phyloP scores from a whole-genome alignment of 768 basidiomycete species.

The Lactifluus subvellereus region DNA sequence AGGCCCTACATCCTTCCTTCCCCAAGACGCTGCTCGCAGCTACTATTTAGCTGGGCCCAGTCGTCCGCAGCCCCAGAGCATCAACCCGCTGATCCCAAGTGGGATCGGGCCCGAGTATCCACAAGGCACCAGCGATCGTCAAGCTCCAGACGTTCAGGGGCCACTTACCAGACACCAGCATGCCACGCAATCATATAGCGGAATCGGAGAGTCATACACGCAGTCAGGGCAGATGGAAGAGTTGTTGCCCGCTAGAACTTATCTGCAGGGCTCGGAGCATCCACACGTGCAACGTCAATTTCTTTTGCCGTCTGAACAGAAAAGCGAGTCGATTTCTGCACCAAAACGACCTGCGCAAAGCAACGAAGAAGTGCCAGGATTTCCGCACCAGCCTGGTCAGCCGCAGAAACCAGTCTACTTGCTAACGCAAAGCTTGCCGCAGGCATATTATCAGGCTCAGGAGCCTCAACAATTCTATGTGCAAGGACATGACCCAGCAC shows the following conservation, averaged over 20 bases:
- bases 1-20: slow-evolving; percentile 25
- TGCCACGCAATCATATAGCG: background rate
- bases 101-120: slow-evolving; percentile 2
- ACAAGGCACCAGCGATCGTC: slow-evolving; percentile 12
- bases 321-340: background rate
- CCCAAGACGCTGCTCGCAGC: slow-evolving; percentile 22
- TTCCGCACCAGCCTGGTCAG: background rate
- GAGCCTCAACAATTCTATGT: slow-evolving; percentile 7
- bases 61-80: background rate
- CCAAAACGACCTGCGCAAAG: background rate
- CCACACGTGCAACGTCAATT: background rate
- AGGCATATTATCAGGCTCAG: slow-evolving; percentile 2
- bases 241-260: background rate
- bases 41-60: slow-evolving; percentile 1
- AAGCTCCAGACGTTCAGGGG: slow-evolving; percentile 4
- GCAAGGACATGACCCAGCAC: slow-evolving; percentile 24
- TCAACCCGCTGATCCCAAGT: background rate
- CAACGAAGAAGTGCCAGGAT: background rate
- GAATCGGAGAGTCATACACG: background rate
- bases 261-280: slow-evolving; percentile 1
- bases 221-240: background rate
- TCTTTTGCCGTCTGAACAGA: background rate
- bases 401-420: background rate
- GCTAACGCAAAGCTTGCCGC: background rate
- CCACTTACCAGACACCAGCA: background rate